A percentile compares a stretch with the other conserved stretches of the same genome.
Evolutionary conservation across 495 filamentous ascomycete genomes (phyloP).

Genomic region (Penicillium robsamsonii): DNA sequence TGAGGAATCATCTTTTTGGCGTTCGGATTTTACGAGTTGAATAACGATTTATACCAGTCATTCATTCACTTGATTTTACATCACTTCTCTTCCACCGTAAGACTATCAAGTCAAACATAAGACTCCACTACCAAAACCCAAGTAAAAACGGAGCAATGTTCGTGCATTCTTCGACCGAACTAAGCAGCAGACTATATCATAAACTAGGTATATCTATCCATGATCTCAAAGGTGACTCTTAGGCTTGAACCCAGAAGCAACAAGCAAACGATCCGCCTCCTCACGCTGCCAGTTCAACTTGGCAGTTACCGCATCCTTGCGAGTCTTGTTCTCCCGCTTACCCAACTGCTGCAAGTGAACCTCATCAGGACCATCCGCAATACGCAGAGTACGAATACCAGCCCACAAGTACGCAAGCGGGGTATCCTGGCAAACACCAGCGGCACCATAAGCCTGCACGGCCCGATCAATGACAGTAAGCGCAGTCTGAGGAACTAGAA

Average conservation of each 20-base stretch:
- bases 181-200: constrained; percentile 1
- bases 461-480: constrained; percentile 82
- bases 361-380: constrained; percentile 92
- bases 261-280: constrained; percentile 64
- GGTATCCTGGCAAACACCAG: constrained; percentile 87
- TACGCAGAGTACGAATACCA: constrained; percentile 71
- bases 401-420: constrained; percentile 88
- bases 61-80: constrained; percentile 12
- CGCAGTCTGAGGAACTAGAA: constrained; percentile 74
- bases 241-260: constrained; percentile 53
- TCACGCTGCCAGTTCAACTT: constrained; percentile 64
- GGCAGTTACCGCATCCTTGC: constrained; percentile 56
- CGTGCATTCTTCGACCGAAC: constrained; percentile 3
- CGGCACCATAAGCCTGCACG: constrained; percentile 81
- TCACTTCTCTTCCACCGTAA: not conserved
- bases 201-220: not conserved
- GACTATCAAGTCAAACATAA: not conserved
- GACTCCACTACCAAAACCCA: not conserved
- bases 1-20: constrained; percentile 9
- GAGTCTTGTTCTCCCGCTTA: constrained; percentile 73
- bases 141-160: not conserved
- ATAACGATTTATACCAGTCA: constrained; percentile 17
- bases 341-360: constrained; percentile 91
- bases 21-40: constrained; percentile 16
- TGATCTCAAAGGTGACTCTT: constrained; percentile 40